phyloP scores from a whole-genome alignment of 2,329 filamentous ascomycete genomes.

The Pyrenochaeta sp. region DNA sequence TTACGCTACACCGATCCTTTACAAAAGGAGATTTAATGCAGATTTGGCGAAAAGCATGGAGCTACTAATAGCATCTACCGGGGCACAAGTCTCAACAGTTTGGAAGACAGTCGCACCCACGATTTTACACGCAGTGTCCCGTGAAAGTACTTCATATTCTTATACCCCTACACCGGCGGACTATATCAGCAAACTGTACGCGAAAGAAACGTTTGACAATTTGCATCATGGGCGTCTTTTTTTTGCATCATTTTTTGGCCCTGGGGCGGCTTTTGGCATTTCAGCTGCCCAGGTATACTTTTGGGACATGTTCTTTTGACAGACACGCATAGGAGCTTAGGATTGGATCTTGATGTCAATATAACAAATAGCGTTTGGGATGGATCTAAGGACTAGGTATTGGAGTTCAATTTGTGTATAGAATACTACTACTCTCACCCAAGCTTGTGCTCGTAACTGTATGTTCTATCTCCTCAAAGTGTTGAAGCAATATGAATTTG shows the following conservation, averaged over 20 bases:
- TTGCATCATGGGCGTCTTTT: conserved; percentile 1
- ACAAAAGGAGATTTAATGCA: conserved; percentile 7
- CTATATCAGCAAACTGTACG: not conserved
- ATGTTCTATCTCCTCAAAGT: too few relatives aligned
- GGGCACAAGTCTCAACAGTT: too few relatives aligned
- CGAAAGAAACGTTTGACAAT: not conserved
- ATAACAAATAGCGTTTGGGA: not conserved
- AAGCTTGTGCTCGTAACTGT: too few relatives aligned
- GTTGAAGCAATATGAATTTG: too few relatives aligned
- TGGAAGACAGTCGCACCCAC: too few relatives aligned
- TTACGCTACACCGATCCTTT: conserved; percentile 6
- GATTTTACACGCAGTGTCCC: too few relatives aligned
- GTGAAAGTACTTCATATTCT: not conserved
- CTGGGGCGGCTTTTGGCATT: not conserved
- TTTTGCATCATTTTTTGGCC: not conserved
- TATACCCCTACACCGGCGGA: conserved; percentile 1
- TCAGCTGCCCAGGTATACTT: too few relatives aligned
- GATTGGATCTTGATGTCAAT: not conserved
- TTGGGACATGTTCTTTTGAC: not conserved
- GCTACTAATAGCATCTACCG: not conserved
- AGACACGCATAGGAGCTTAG: not conserved
- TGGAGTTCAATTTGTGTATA: conserved; percentile 3
- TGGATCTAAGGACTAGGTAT: not conserved
- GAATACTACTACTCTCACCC: not conserved
- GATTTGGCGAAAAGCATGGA: not conserved